Evolutionary conservation across 164 flowering plant genomes (phyloP), one percentile per base, ranked within the genome.

Genomic region (Euptelea pleiosperma): DNA sequence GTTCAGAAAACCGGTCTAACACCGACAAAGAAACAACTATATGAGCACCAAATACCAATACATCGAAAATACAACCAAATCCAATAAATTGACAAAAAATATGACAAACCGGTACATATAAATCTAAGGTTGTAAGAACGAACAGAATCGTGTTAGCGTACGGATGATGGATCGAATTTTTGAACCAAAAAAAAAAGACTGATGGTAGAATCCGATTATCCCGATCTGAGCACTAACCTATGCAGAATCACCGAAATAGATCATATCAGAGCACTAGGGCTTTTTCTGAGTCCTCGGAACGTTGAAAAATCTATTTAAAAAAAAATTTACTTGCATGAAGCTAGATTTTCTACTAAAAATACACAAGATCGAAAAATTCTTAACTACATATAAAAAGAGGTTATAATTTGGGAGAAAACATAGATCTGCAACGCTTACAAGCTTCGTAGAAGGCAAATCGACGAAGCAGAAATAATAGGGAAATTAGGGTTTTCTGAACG

Each of bases 21-120:
- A 3, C 63, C 30, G 12, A 19, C 22, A 16, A 55, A 61, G 46
- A 2, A 18, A 26, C 31, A 43, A 45, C 40, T 44, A 64, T 12
- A 28, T 15, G 35, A 2, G 28, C 45, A 42, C 21, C 6, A 14
- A 24, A 15, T 15, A 35, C 21, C 15, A 28, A 14, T 18, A 0
- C 9, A 30, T n/a, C 25, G 9, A 30, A 2, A 19, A 4, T 5
- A 24, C 52, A 33, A 19, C 47, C 3, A 44, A 31, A 43, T 11
- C 16, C 1, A 8, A 11, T 3, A 34, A 2, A 6, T 0, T 7
- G 1, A 42, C 6, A 33, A n/a, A 35, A 21, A n/a, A n/a, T n/a
- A n/a, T n/a, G n/a, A n/a, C n/a, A n/a, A n/a, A n/a, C n/a, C n/a
- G n/a, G n/a, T n/a, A n/a, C n/a, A n/a, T n/a, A n/a, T n/a, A n/a